Evolutionary conservation across 768 basidiomycete species (phyloP).

Genomic region (Agaricus sinodeliciosus): DNA sequence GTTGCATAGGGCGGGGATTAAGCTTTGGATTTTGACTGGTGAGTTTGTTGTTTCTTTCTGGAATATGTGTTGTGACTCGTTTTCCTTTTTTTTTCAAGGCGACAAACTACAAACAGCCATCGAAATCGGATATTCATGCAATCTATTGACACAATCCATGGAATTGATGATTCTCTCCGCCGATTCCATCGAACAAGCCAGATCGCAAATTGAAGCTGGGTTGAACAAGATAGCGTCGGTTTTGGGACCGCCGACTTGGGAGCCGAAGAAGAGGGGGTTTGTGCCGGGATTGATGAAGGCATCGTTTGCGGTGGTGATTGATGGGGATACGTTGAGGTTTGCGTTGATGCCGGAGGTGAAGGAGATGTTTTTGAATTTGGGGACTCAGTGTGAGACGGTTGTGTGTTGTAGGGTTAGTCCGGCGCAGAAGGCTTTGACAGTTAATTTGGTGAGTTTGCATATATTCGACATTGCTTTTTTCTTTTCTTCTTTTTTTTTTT

Average conservation of each 20-base stretch:
- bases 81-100: slow-evolving; percentile 33
- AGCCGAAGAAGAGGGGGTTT: slow-evolving; percentile 59
- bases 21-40: slow-evolving; percentile 97
- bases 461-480: too few species aligned
- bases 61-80: background rate
- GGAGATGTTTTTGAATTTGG: slow-evolving; percentile 81
- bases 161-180: slow-evolving; percentile 96
- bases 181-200: slow-evolving; percentile 65
- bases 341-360: slow-evolving; percentile 77
- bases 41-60: slow-evolving; percentile 13
- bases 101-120: slow-evolving; percentile 99
- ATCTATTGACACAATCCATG: slow-evolving; percentile 90
- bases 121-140: slow-evolving; percentile 96
- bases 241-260: slow-evolving; percentile 65
- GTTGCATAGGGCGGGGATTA: slow-evolving; percentile 90
- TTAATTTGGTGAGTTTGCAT: slow-evolving; percentile 63
- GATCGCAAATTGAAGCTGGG: slow-evolving; percentile 84
- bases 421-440: slow-evolving; percentile 95
- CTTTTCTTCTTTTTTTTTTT: background rate
- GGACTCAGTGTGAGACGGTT: slow-evolving; percentile 95
- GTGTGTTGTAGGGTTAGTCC: slow-evolving; percentile 98
- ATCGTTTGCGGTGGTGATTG: slow-evolving; percentile 92
- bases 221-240: slow-evolving; percentile 91
- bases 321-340: slow-evolving; percentile 85
- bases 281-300: slow-evolving; percentile 50